Percentiles rank a stretch among this genome's conserved stretches.
phyloP scores from a whole-genome alignment of 345 rosid species.

The Pugionium cornutum region DNA sequence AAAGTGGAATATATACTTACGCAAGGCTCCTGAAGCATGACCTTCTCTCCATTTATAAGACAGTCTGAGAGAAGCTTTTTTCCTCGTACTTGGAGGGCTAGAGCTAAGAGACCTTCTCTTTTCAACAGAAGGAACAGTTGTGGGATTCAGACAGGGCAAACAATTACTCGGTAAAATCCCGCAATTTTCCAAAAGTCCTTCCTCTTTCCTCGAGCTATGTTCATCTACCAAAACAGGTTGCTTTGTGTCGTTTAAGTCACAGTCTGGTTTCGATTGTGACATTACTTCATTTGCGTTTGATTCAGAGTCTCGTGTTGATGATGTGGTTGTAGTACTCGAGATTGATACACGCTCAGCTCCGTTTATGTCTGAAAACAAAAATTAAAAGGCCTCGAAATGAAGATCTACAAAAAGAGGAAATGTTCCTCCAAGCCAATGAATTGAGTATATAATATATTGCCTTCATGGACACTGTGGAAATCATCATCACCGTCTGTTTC shows the following conservation, averaged over 20 bases:
- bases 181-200: slow-evolving; percentile 56
- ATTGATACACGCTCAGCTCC: slow-evolving; percentile 58
- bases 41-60: slow-evolving; percentile 93
- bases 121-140: slow-evolving; percentile 55
- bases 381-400: not conserved
- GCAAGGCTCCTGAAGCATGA: slow-evolving; percentile 53
- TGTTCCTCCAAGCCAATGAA: not conserved
- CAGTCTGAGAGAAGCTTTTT: slow-evolving; percentile 55
- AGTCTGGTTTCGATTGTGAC: slow-evolving; percentile 39
- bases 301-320: slow-evolving; percentile 47
- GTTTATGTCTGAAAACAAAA: slow-evolving; percentile 56
- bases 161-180: slow-evolving; percentile 75
- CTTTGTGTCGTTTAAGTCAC: slow-evolving; percentile 41
- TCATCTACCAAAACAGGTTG: slow-evolving; percentile 59
- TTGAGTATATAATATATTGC: slow-evolving; percentile 36
- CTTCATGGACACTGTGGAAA: slow-evolving; percentile 78
- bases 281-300: slow-evolving; percentile 43
- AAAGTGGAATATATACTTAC: slow-evolving; percentile 48
- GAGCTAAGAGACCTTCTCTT: slow-evolving; percentile 70
- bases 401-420: not conserved
- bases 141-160: slow-evolving; percentile 81
- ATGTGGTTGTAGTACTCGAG: slow-evolving; percentile 47
- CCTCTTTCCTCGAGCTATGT: slow-evolving; percentile 45
- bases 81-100: slow-evolving; percentile 64
- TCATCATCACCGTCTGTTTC: slow-evolving; percentile 93